A percentile compares a stretch with the other conserved stretches of the same genome.
Conservation (phyloP, 2,329 filamentous ascomycete species). For the Fusarium sp. region DNA sequence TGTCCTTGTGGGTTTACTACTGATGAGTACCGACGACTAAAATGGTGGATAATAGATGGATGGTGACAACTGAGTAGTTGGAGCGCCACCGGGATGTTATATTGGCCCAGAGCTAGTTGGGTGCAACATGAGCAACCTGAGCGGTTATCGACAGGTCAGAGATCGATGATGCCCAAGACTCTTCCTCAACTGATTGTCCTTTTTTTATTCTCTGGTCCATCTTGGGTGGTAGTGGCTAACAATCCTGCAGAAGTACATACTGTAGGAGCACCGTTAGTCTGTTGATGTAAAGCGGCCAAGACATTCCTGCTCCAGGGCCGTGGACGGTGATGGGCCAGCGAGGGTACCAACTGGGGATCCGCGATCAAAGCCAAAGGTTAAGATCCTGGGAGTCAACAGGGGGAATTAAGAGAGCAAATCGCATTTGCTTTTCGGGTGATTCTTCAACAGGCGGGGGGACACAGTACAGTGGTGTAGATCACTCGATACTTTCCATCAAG, state of each 20-base stretch:
- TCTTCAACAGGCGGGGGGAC: conserved; percentile 8
- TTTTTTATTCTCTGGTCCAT: conserved; percentile 22
- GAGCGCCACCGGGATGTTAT: conserved; percentile 44
- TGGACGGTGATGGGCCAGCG: conserved; percentile 15
- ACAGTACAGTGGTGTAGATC: conserved; percentile 15
- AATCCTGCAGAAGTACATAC: conserved; percentile 18
- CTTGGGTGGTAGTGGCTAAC: conserved; percentile 16
- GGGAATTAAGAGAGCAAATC: conserved; percentile 1
- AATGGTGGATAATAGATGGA: conserved; percentile 42
- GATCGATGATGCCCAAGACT: conserved; percentile 32
- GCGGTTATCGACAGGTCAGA: conserved; percentile 39
- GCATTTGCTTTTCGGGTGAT: conserved; percentile 3
- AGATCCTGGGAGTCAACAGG: conserved; percentile 10
- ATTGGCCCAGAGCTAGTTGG: conserved; percentile 37
- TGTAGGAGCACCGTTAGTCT: conserved; percentile 13
- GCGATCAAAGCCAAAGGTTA: conserved; percentile 22
- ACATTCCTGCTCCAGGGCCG: conserved; percentile 27
- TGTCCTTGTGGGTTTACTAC: conserved; percentile 40
- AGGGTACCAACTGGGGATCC: conserved; percentile 22
- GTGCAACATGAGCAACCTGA: conserved; percentile 31
- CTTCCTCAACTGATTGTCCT: conserved; percentile 5
- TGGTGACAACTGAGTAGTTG: conserved; percentile 41
- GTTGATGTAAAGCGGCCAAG: conserved; percentile 32
- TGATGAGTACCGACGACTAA: conserved; percentile 44
- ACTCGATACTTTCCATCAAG: conserved; percentile 16